Base-by-base conservation (phyloP, 2,329 filamentous ascomycete species). In the Zopfia rhizophila region DNA sequence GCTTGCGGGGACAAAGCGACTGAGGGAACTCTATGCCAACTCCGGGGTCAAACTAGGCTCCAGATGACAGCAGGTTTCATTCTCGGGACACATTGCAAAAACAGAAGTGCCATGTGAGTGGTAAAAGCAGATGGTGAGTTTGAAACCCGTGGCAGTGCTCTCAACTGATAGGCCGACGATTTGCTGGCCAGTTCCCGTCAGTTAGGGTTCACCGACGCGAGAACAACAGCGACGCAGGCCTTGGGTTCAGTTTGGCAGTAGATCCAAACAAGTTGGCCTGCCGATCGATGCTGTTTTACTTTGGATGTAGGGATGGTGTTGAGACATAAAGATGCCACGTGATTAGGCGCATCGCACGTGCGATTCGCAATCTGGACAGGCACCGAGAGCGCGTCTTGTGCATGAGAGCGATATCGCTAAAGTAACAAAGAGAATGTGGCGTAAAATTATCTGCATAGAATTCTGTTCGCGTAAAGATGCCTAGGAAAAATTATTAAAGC, bases 1-100 rank as follows among this genome's bases (percentile, higher is more conserved):
- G 44, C 38, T 44, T 24, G 51, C 48, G 43, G 37, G 25, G 53
- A 56, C 60, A 64, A 63, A 65, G 60, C 55, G 52, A 60, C 57
- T 49, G 48, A 55, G 56, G 51, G 38, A 31, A 13, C 29, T 11
- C 31, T 19, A 19, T 18, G 33, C 38, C 31, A 32, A 33, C 38
- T 38, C 25, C 38, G 31, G 27, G 3, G 18, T 19, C 12, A 16
- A 33, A 23, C 27, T 8, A 33, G 33, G 17, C 21, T 28, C 14
- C 21, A 21, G 35, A 30, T 19, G 27, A 24, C 12, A 31, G 18
- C 11, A 24, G 7, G 37, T 27, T 5, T 19, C 25, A 29, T 19
- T 6, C 31, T 18, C 6, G 8, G 21, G 11, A n/a, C 29, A 29
- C 21, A 21, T 18, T 16, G n/a, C 16, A 40, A 42, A 41, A 35